phyloP scores from a whole-genome alignment of 768 basidiomycete genomes.

The Suillus luteus region DNA sequence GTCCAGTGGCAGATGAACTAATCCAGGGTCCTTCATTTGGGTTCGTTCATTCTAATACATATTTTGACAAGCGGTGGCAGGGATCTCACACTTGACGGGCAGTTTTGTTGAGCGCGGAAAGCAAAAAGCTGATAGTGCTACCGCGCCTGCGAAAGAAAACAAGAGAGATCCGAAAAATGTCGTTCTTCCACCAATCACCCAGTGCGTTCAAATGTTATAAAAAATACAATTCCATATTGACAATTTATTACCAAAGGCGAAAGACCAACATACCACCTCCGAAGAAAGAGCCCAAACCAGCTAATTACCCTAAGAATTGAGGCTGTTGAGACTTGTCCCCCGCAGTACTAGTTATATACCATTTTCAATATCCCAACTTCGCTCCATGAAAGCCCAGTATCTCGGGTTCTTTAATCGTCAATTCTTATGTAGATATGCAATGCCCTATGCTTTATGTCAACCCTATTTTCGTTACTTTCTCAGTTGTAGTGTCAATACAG shows the following conservation, averaged over 20 bases:
- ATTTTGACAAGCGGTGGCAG: not conserved
- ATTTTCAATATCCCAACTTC: not conserved
- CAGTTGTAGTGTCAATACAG: not conserved
- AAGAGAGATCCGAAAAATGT: too few relatives aligned
- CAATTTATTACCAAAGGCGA: not conserved
- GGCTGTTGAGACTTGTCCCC: not conserved
- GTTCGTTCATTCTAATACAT: not conserved
- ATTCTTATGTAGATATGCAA: not conserved
- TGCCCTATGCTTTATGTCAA: not conserved
- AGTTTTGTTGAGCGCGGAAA: not conserved
- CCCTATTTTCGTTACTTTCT: not conserved
- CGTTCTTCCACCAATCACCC: too few relatives aligned
- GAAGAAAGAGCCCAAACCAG: not conserved
- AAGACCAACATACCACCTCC: not conserved
- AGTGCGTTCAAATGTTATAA: not conserved
- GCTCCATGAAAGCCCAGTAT: not conserved
- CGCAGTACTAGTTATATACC: not conserved
- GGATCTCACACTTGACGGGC: not conserved
- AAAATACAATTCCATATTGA: not conserved
- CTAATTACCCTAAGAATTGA: not conserved
- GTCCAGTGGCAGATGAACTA: not conserved
- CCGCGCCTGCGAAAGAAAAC: not conserved
- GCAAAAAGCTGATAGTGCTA: not conserved
- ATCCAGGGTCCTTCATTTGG: not conserved
- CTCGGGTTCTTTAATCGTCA: not conserved